Conservation (phyloP, 495 filamentous ascomycete genomes). For the Neurospora tetrasperma region DNA sequence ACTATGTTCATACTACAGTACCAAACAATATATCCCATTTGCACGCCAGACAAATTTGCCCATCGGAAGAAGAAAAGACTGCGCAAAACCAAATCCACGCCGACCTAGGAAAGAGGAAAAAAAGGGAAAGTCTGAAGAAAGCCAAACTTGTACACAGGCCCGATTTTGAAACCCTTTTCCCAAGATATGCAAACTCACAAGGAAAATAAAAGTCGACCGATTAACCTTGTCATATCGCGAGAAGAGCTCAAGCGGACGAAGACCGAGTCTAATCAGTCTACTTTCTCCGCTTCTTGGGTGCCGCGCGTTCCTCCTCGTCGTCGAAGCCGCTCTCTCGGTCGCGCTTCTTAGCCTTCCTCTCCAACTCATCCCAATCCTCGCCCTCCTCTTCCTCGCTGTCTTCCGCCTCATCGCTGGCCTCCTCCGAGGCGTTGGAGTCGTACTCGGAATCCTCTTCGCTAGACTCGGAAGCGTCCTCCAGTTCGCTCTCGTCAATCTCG, state of each 20-base stretch:
- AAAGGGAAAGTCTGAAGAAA: background rate
- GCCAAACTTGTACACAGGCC: background rate
- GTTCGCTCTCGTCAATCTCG: slow-evolving; percentile 75
- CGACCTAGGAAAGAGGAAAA: background rate
- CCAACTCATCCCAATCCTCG: slow-evolving; percentile 88
- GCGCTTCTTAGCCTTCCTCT: slow-evolving; percentile 81
- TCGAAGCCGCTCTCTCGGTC: slow-evolving; percentile 65
- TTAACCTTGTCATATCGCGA: background rate
- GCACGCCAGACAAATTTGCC: background rate
- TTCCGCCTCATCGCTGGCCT: slow-evolving; percentile 54
- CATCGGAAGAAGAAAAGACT: background rate
- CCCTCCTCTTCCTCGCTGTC: slow-evolving; percentile 67
- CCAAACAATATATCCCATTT: background rate
- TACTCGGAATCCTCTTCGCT: slow-evolving; percentile 86
- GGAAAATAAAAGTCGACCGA: background rate
- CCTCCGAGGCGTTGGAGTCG: slow-evolving; percentile 79
- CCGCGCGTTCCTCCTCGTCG: slow-evolving; percentile 46
- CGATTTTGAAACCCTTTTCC: background rate
- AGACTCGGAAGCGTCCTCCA: slow-evolving; percentile 68
- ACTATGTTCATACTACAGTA: background rate
- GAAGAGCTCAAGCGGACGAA: background rate
- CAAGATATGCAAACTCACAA: background rate
- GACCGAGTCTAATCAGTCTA: slow-evolving; percentile 4
- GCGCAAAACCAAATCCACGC: background rate
- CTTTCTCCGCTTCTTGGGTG: slow-evolving; percentile 29